Evolutionary conservation across 768 basidiomycete species (phyloP), one percentile per base, ranked within the genome.

Genomic region (Suillus bovinus): DNA sequence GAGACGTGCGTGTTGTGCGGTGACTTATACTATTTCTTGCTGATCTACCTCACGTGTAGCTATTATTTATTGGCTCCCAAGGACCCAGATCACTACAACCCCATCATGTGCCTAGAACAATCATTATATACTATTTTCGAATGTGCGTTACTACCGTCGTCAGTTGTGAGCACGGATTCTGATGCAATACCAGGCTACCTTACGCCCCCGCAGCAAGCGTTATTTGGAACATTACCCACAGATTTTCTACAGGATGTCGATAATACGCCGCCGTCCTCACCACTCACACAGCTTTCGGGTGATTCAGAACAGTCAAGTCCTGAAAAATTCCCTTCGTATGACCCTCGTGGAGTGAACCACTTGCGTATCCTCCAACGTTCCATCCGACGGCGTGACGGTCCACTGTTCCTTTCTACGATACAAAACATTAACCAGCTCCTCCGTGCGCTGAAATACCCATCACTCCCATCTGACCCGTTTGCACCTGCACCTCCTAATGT

Each of bases 71-170:
- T 94, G 58, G 86, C 82, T 49, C 93, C 93, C 34, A 91, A 87
- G 69, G 92, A 94, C 79, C 86, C 86, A 67, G 91, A 94, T 67
- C 90, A 93, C 66, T 94, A 93, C 74, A 89, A 91, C 71, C 93
- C 93, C 16, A 88, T 94, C 61, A 82, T 88, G 80, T 90, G 90
- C 69, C 78, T 94, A 38, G 89, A 91, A 76, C 80, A 82, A 63
- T 82, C 87, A 13, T 74, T 94, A 33, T 81, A 87, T 72, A 86
- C 86, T 55, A 92, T 94, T 52, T 75, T 93, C 62, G 84, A 90
- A 75, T 82, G 90, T 90, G 62, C n/a, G 72, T 66, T 38, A 36
- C 17, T 41, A 9, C 13, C 14, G 27, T 52, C 27, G 41, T 33
- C 54, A 39, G 24, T 27, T 1, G 24, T 5, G 24, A 56, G 36